phyloP scores from a whole-genome alignment of 371 early-diverging fungal species.

The Paraphysoderma sedebokerense region DNA sequence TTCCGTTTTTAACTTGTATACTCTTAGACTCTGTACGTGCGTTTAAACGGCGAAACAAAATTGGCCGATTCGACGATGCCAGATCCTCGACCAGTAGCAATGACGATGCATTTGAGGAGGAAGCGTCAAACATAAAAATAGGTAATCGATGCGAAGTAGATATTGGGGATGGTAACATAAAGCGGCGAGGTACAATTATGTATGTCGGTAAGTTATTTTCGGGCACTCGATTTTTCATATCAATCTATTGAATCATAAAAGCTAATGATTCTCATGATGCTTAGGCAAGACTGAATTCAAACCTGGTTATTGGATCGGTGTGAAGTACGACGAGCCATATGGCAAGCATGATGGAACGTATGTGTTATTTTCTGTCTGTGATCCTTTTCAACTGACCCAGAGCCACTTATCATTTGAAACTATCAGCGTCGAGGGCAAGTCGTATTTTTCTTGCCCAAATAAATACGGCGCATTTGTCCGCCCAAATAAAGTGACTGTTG shows the following conservation, averaged over 20 bases:
- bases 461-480: conserved; percentile 77
- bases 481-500: conserved; percentile 64
- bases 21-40: conserved; percentile 62
- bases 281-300: conserved; percentile 54
- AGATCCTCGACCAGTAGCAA: conserved; percentile 6
- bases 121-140: conserved; percentile 18
- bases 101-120: conserved; percentile 14
- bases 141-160: conserved; percentile 78
- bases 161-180: conserved; percentile 22
- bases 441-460: conserved; percentile 52
- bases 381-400: too few relatives aligned
- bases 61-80: conserved; percentile 64
- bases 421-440: conserved; percentile 43
- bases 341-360: conserved; percentile 84
- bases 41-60: conserved; percentile 71
- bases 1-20: neutral
- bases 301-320: conserved; percentile 79
- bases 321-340: conserved; percentile 89
- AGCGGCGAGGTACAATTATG: conserved; percentile 55
- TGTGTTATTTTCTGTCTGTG: too few relatives aligned
- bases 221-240: neutral
- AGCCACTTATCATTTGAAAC: too few relatives aligned
- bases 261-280: too few relatives aligned
- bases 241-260: too few relatives aligned
- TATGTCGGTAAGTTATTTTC: conserved; percentile 47